Evolutionary conservation across 1,139 yeast genomes (phyloP).

Genomic region (Debaryomyces subglobosus): DNA sequence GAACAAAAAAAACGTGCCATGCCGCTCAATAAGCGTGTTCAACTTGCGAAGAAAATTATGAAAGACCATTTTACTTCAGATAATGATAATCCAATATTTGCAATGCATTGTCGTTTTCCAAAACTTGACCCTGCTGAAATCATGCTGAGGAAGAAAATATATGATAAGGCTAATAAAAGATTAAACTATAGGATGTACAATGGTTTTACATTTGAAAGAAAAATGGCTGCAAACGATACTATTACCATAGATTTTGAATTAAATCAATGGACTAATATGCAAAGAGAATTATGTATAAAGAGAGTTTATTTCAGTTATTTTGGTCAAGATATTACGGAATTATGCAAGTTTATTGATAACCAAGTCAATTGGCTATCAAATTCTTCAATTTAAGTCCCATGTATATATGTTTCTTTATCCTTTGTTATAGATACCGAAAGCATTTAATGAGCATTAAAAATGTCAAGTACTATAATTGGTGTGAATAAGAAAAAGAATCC

Average conservation of each 20-base stretch:
- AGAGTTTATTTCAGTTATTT: slow-evolving; percentile 32
- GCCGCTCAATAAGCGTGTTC: slow-evolving; percentile 4
- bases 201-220: slow-evolving; percentile 25
- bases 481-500: no score
- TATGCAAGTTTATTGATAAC: slow-evolving; percentile 32
- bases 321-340: slow-evolving; percentile 22
- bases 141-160: slow-evolving; percentile 29
- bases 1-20: not conserved
- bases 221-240: not conserved
- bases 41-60: not conserved
- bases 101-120: slow-evolving; percentile 13
- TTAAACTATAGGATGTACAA: not conserved
- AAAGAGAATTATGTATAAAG: slow-evolving; percentile 30
- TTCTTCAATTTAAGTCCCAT: not conserved
- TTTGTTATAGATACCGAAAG: no score
- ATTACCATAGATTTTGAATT: slow-evolving; percentile 33
- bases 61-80: not conserved
- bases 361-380: slow-evolving; percentile 32
- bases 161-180: slow-evolving; percentile 14
- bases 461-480: no score
- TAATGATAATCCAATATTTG: not conserved
- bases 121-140: slow-evolving; percentile 16
- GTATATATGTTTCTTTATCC: no score
- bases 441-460: no score
- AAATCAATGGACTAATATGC: slow-evolving; percentile 38